Percentiles rank a stretch among this genome's conserved stretches.
phyloP scores from a whole-genome alignment of 352 stramenopile species.

The Peronospora destructor region DNA sequence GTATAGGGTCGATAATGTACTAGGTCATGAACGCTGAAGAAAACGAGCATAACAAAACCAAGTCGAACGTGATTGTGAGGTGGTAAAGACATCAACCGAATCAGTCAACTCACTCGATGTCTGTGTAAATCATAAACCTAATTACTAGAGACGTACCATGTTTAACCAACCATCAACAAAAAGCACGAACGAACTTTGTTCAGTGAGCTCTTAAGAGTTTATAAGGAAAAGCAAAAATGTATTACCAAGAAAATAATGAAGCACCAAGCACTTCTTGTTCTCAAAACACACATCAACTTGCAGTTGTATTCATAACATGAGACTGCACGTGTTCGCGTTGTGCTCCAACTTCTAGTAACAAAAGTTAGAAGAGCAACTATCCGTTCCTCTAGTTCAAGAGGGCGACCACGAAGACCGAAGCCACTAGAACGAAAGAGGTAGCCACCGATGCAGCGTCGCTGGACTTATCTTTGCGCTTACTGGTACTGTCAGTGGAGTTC shows the following conservation, averaged over 20 bases:
- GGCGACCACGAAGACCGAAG: slow-evolving; percentile 25
- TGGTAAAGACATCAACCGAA: too few relatives aligned
- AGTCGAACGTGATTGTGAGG: slow-evolving; percentile 9
- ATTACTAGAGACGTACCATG: too few relatives aligned
- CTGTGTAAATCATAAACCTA: too few relatives aligned
- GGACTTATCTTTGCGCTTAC: neutral
- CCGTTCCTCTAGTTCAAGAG: slow-evolving; percentile 37
- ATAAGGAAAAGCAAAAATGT: slow-evolving; percentile 31
- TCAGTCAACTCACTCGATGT: too few relatives aligned
- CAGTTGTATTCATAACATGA: neutral
- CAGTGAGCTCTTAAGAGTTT: slow-evolving; percentile 1
- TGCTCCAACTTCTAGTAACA: slow-evolving; percentile 8
- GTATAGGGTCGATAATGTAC: neutral
- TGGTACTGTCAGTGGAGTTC: slow-evolving; percentile 10
- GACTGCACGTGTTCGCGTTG: neutral
- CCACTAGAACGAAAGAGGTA: slow-evolving; percentile 27
- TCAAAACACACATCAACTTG: slow-evolving; percentile 21
- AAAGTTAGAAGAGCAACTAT: neutral
- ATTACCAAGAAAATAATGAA: slow-evolving; percentile 21
- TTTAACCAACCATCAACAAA: too few relatives aligned
- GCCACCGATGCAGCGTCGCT: slow-evolving; percentile 24
- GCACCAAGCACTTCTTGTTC: slow-evolving; percentile 3
- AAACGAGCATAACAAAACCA: slow-evolving; percentile 7
- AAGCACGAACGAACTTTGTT: too few relatives aligned
- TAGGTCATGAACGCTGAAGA: slow-evolving; percentile 1